Base-by-base conservation (phyloP, 371 early-diverging fungal species). In the Mortierella sp. region DNA sequence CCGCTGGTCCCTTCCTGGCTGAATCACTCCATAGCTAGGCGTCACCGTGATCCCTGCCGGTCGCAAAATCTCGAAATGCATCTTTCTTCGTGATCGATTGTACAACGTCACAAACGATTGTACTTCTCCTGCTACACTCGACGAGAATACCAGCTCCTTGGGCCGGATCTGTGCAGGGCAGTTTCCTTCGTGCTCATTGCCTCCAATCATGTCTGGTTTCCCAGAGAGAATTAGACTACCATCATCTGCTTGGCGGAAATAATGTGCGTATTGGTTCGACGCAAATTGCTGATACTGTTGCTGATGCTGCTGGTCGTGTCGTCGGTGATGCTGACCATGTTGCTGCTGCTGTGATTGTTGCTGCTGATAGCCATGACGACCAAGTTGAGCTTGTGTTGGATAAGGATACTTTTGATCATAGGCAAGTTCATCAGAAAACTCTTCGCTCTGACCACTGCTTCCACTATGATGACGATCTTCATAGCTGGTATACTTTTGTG, bases 111-210 rank as follows among this genome's bases (percentile, higher is more conserved):
- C 72, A 26, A 35, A 54, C 30, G 68, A 49, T 12, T 65, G 68
- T 40, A 77, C 58, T n/a, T 63, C 72, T n/a, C 77, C 77, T n/a
- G 64, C 60, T 35, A 65, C 52, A 39, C 60, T 71, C 30, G 60
- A 43, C 4, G 62, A 60, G 62, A 77, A 77, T 3, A 64, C 59
- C 20, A 77, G 58, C 18, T 77, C 77, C 40, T 68, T 72, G 47
- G 77, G 77, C 39, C 77, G 72, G 39, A 77, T 68, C 68, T 77
- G 68, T 8, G 77, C 77, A 35, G 77, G 68, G 32, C 77, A 77
- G 26, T 57, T 57, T 16, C 63, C 52, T n/a, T 49, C 64, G 2
- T 49, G 28, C 14, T 35, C 35, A 24, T 20, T 43, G 24, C 35
- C 45, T 0, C 47, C 65, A n/a, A 26, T 45, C 10, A 37, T 12